These are phyloP conservation scores for Pichia manshurica DNA, from an alignment of 805 yeast species.

Conservation along the genomic window DNA sequence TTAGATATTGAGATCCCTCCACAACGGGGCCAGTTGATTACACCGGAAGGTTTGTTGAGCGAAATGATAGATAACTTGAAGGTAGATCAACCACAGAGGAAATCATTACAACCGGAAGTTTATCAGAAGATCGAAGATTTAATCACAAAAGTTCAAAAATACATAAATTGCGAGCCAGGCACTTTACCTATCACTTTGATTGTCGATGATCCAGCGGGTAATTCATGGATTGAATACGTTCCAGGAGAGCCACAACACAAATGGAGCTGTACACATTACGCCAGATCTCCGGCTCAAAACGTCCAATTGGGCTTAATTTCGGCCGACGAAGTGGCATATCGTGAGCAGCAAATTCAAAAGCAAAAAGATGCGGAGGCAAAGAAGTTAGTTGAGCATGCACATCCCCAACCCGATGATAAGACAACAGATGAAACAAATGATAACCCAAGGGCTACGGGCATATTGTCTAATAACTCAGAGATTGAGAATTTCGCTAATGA, in stretches of 20 bases:
- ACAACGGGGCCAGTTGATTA: conserved; percentile 87
- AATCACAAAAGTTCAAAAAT: conserved; percentile 51
- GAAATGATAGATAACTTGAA: conserved; percentile 81
- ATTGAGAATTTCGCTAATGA: conserved; percentile 81
- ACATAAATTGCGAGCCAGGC: conserved; percentile 60
- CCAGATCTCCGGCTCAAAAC: conserved; percentile 84
- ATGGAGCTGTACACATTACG: conserved; percentile 81
- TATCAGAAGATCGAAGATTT: conserved; percentile 71
- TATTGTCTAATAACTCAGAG: conserved; percentile 64
- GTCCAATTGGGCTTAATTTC: conserved; percentile 76
- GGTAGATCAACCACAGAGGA: conserved; percentile 77
- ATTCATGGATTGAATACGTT: conserved; percentile 87
- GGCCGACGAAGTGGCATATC: conserved; percentile 54
- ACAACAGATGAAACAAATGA: conserved; percentile 23
- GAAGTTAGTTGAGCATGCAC: conserved; percentile 25
- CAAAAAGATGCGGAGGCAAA: conserved; percentile 15
- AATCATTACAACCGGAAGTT: conserved; percentile 65
- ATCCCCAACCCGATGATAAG: conserved; percentile 28
- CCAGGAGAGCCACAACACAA: conserved; percentile 87
- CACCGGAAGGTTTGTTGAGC: conserved; percentile 78
- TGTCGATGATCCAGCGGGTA: conserved; percentile 93
- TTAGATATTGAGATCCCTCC: conserved; percentile 94
- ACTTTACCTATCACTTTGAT: conserved; percentile 71
- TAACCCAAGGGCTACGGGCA: conserved; percentile 47
- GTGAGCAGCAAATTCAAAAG: conserved; percentile 33